Evolutionary conservation across 2,329 filamentous ascomycete species (phyloP).

Genomic region (Neonectria faginata): DNA sequence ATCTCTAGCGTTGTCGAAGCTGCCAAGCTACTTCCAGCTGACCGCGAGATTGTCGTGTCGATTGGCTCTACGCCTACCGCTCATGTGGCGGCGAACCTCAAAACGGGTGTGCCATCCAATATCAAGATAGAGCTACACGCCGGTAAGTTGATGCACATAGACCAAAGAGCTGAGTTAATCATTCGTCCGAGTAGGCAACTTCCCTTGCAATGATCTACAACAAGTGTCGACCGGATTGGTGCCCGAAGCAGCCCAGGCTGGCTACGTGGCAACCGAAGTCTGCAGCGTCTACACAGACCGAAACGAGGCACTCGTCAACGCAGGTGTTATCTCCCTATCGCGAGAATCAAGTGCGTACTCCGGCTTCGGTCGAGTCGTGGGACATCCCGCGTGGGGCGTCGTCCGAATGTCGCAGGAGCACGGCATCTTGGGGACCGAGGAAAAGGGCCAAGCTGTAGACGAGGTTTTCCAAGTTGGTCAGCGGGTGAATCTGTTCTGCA

Average conservation of each 20-base stretch:
- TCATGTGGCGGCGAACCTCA: slow-evolving; percentile 50
- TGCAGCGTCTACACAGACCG: slow-evolving; percentile 53
- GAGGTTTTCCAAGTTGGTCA: slow-evolving; percentile 50
- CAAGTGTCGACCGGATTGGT: slow-evolving; percentile 53
- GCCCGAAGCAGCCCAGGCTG: slow-evolving; percentile 45
- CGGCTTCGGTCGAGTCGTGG: slow-evolving; percentile 49
- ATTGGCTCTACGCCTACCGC: slow-evolving; percentile 54
- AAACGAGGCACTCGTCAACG: slow-evolving; percentile 54
- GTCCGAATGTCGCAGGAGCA: slow-evolving; percentile 54
- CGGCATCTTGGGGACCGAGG: slow-evolving; percentile 48
- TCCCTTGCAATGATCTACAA: slow-evolving; percentile 54
- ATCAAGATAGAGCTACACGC: slow-evolving; percentile 53
- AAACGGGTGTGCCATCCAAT: slow-evolving; percentile 46
- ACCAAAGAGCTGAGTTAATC: background rate
- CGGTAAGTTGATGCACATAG: slow-evolving; percentile 32
- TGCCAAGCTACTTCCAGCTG: slow-evolving; percentile 45
- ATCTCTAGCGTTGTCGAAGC: slow-evolving; percentile 48
- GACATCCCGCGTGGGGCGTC: slow-evolving; percentile 48
- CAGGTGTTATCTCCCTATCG: slow-evolving; percentile 51
- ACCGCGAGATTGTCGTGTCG: slow-evolving; percentile 47
- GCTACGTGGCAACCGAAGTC: slow-evolving; percentile 50
- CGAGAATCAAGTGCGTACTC: slow-evolving; percentile 48
- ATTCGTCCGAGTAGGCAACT: slow-evolving; percentile 44
- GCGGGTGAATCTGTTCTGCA: slow-evolving; percentile 47
- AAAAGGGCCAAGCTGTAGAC: slow-evolving; percentile 39